These are phyloP conservation scores for Ganoderma lingzhi DNA, from an alignment of 1,284 basidiomycete species.

Conservation along the genomic window DNA sequence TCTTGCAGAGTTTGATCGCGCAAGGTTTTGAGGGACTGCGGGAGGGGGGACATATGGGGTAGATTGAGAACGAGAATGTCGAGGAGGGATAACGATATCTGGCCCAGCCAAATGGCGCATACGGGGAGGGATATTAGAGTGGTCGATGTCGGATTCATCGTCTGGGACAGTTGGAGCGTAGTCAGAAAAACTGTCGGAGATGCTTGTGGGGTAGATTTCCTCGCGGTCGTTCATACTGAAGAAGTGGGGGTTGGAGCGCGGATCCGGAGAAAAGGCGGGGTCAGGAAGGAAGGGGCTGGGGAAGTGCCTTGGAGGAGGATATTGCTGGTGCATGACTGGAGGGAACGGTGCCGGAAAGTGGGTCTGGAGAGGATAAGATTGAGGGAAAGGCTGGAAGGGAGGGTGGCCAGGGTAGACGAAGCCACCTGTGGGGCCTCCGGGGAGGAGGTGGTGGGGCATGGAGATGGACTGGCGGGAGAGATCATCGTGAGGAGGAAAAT, in stretches of 20 bases:
- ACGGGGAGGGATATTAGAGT: constrained; percentile 28
- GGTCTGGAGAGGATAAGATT: constrained; percentile 27
- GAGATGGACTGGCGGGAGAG: constrained; percentile 12
- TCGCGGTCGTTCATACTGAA: constrained; percentile 40
- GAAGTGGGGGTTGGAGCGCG: constrained; percentile 44
- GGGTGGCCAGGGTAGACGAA: constrained; percentile 20
- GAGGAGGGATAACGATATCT: constrained; percentile 15
- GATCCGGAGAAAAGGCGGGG: constrained; percentile 49
- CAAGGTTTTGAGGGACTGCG: constrained; percentile 17
- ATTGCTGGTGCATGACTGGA: constrained; percentile 26
- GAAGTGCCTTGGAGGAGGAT: constrained; percentile 23
- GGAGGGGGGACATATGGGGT: constrained; percentile 23
- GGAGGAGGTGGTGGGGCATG: constrained; percentile 20
- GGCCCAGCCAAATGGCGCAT: constrained; percentile 26
- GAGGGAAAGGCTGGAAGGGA: constrained; percentile 22
- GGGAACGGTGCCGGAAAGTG: constrained; percentile 25
- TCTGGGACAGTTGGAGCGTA: constrained; percentile 27
- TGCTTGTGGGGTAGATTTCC: constrained; percentile 37
- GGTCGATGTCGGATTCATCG: constrained; percentile 30
- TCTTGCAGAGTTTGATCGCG: constrained; percentile 24
- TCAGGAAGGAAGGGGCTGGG: constrained; percentile 38
- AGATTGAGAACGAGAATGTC: constrained; percentile 28
- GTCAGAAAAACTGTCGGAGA: constrained; percentile 31
- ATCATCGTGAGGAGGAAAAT: constrained; percentile 24
- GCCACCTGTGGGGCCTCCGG: constrained; percentile 18